Evolutionary conservation across 768 basidiomycete genomes (phyloP).

Genomic region (Botryobasidium botryosum): DNA sequence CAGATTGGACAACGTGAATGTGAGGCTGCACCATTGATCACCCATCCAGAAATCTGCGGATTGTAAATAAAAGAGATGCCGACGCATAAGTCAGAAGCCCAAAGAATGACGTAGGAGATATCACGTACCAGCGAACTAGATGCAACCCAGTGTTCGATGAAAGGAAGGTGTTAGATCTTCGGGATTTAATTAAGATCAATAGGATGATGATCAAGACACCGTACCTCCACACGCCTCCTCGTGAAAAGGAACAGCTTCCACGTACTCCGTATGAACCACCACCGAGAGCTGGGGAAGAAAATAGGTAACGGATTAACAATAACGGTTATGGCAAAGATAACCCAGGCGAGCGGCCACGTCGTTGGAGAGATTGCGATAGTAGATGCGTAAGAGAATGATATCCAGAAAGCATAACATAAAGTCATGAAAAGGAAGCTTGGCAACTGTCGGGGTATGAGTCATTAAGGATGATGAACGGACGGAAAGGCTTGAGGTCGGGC

Average conservation of each 20-base stretch:
- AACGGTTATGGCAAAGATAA: slow-evolving; percentile 38
- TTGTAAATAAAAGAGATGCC: background rate
- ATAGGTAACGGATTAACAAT: slow-evolving; percentile 66
- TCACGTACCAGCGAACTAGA: too few relatives aligned
- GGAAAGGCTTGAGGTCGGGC: background rate
- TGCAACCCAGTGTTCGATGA: background rate
- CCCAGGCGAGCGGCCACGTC: slow-evolving; percentile 71
- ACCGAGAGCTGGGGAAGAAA: slow-evolving; percentile 44
- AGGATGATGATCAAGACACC: slow-evolving; percentile 12
- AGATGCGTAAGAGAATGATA: slow-evolving; percentile 54
- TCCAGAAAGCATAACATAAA: slow-evolving; percentile 67
- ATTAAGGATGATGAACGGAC: background rate
- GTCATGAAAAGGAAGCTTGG: slow-evolving; percentile 64
- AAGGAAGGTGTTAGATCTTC: background rate
- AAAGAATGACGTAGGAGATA: background rate
- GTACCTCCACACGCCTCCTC: slow-evolving; percentile 53
- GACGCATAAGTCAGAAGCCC: background rate
- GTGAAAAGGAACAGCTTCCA: slow-evolving; percentile 54
- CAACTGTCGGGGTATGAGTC: slow-evolving; percentile 30
- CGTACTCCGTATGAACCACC: slow-evolving; percentile 60
- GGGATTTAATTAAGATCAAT: background rate
- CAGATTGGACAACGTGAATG: slow-evolving; percentile 55
- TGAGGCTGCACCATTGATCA: slow-evolving; percentile 69
- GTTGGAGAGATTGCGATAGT: slow-evolving; percentile 42
- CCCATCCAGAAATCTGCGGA: slow-evolving; percentile 74